Evolutionary conservation across 257 asterid species (phyloP).

Genomic region (Petrea volubilis): DNA sequence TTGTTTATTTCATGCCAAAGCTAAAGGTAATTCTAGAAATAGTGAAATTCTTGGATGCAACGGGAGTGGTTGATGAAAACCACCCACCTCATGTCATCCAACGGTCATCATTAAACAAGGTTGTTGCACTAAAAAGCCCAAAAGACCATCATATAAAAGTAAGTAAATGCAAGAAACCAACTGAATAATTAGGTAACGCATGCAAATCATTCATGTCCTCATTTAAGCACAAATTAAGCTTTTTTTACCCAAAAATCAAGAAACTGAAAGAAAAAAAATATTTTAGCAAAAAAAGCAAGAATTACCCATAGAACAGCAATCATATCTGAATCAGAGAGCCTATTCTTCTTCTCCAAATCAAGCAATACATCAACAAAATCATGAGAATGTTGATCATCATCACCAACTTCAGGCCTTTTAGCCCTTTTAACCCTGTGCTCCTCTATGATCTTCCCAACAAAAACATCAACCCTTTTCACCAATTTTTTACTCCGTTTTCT

Average conservation of each 20-base stretch:
- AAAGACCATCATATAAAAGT: background rate
- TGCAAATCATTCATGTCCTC: background rate
- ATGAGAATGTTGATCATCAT: conserved; percentile 33
- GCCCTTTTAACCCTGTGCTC: conserved; percentile 55
- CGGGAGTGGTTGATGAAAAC: background rate
- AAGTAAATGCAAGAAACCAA: conserved; percentile 24
- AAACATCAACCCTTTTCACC: conserved; percentile 45
- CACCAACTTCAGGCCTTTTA: background rate
- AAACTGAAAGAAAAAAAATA: background rate
- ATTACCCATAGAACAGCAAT: conserved; percentile 87
- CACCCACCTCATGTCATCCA: background rate
- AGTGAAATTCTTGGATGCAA: background rate
- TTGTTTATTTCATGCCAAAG: background rate
- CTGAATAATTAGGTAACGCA: conserved; percentile 21
- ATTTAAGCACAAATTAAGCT: background rate
- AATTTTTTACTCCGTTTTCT: conserved; percentile 56
- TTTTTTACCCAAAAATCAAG: background rate
- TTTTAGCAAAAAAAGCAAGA: too few relatives aligned
- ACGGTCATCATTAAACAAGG: too few relatives aligned
- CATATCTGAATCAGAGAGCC: conserved; percentile 65
- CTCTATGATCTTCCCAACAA: conserved; percentile 59
- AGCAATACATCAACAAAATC: conserved; percentile 82
- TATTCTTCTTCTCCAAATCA: conserved; percentile 61
- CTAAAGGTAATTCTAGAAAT: background rate
- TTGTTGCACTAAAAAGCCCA: too few relatives aligned